These are phyloP conservation scores for Lolium perenne DNA, from an alignment of 176 grass and related monocot species.

Conservation along the genomic window DNA sequence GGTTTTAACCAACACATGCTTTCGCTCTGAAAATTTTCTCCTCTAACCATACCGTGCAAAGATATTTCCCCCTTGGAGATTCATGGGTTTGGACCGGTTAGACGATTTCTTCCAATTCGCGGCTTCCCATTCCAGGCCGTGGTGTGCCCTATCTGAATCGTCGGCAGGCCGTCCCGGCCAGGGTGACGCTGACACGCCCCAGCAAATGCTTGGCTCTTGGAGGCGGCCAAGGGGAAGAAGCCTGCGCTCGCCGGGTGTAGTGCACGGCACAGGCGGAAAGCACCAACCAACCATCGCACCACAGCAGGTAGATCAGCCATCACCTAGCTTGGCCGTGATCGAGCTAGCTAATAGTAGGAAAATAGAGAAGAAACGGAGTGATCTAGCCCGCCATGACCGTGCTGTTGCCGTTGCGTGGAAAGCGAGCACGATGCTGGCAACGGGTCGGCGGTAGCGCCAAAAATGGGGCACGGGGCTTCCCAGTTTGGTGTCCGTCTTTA, in stretches of 20 bases:
- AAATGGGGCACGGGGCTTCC: background rate
- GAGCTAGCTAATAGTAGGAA: background rate
- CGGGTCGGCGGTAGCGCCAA: conserved; percentile 17
- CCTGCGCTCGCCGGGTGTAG: background rate
- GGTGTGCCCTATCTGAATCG: background rate
- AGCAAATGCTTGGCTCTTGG: conserved; percentile 34
- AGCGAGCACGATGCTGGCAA: conserved; percentile 16
- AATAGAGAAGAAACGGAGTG: background rate
- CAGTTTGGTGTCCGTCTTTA: background rate
- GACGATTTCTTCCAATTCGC: background rate
- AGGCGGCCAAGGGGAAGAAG: background rate
- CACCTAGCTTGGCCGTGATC: background rate
- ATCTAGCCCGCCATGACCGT: conserved; percentile 25
- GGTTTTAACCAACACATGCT: too few relatives aligned
- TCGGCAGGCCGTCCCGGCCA: background rate
- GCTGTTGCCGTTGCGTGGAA: conserved; percentile 36
- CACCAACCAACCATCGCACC: conserved; percentile 32
- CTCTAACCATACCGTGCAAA: too few relatives aligned
- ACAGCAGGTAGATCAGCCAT: conserved; percentile 14
- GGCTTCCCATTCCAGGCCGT: background rate
- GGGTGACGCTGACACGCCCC: conserved; percentile 23
- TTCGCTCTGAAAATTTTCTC: too few relatives aligned
- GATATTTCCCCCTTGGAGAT: too few relatives aligned
- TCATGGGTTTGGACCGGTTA: too few relatives aligned
- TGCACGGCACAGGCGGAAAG: conserved; percentile 42